Percentiles rank a stretch among this genome's conserved stretches.
Evolutionary conservation across 108 stramenopile genomes (phyloP).

Genomic region (Cyclostephanos invisitatus): DNA sequence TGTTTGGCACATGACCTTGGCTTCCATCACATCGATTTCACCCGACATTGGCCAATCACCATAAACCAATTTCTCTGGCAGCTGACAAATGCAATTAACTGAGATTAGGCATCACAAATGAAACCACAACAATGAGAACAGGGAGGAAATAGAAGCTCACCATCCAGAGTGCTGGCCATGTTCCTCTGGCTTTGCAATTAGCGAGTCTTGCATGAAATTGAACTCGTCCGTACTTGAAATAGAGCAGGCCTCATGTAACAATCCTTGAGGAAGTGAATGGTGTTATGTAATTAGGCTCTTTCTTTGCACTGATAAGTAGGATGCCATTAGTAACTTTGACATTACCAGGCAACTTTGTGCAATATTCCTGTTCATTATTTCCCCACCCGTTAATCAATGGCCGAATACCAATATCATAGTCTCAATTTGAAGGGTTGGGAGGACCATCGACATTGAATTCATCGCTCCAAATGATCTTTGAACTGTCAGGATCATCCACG

Average conservation of each 20-base stretch:
- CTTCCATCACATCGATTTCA: slow-evolving; percentile 56
- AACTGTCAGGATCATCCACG: slow-evolving; percentile 37
- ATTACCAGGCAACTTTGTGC: slow-evolving; percentile 31
- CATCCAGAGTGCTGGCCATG: slow-evolving; percentile 54
- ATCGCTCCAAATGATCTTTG: slow-evolving; percentile 26
- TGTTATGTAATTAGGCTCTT: neutral
- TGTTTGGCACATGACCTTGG: slow-evolving; percentile 36
- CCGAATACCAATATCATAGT: slow-evolving; percentile 32
- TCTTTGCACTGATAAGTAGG: slow-evolving; percentile 26
- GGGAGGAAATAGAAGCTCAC: slow-evolving; percentile 3
- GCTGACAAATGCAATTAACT: neutral
- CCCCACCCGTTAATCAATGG: too few species aligned
- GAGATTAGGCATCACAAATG: neutral
- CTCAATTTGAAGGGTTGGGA: slow-evolving; percentile 24
- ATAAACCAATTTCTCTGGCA: slow-evolving; percentile 24
- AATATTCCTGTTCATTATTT: slow-evolving; percentile 27
- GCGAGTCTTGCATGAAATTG: slow-evolving; percentile 34
- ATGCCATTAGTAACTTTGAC: slow-evolving; percentile 28
- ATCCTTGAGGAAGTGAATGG: slow-evolving; percentile 35
- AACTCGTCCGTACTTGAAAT: slow-evolving; percentile 40
- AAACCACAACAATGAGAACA: slow-evolving; percentile 2
- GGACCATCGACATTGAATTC: slow-evolving; percentile 33
- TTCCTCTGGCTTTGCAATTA: slow-evolving; percentile 22
- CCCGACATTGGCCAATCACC: slow-evolving; percentile 51
- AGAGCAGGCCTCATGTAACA: slow-evolving; percentile 16